Conservation (phyloP, 208 protist genomes). For the Leishmania aethiopica region DNA sequence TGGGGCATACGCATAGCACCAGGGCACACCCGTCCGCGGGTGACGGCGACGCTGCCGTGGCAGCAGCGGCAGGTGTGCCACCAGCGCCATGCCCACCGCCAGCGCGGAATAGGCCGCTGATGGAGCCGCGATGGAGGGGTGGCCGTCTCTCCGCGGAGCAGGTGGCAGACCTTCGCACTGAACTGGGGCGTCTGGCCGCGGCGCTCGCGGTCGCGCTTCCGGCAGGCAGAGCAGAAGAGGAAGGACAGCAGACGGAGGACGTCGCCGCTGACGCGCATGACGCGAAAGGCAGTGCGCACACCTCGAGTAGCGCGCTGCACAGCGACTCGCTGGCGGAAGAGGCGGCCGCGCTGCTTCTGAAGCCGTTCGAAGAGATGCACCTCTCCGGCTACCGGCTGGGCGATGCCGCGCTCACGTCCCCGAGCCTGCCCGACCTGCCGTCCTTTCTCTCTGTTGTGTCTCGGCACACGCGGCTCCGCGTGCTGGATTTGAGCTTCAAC, state of each 20-base stretch:
- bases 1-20: conserved; percentile 19
- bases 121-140: neutral
- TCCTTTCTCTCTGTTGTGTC: conserved; percentile 33
- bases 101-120: neutral
- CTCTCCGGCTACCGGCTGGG: conserved; percentile 28
- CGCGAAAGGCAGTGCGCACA: no score
- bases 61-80: no score
- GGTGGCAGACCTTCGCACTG: neutral
- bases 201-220: neutral
- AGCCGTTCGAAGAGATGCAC: conserved; percentile 21
- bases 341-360: neutral
- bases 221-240: neutral
- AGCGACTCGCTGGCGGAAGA: neutral
- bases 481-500: conserved; percentile 71
- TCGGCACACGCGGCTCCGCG: conserved; percentile 33
- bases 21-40: neutral
- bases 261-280: neutral
- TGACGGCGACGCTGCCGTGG: neutral
- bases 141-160: conserved; percentile 2
- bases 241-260: neutral
- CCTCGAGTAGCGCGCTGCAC: neutral
- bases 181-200: neutral
- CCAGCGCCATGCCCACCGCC: neutral
- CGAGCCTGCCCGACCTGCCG: conserved; percentile 1
- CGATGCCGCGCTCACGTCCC: conserved; percentile 12